These are phyloP conservation scores for Alternaria postmessia DNA, from an alignment of 2,329 filamentous ascomycete genomes.

Conservation along the genomic window DNA sequence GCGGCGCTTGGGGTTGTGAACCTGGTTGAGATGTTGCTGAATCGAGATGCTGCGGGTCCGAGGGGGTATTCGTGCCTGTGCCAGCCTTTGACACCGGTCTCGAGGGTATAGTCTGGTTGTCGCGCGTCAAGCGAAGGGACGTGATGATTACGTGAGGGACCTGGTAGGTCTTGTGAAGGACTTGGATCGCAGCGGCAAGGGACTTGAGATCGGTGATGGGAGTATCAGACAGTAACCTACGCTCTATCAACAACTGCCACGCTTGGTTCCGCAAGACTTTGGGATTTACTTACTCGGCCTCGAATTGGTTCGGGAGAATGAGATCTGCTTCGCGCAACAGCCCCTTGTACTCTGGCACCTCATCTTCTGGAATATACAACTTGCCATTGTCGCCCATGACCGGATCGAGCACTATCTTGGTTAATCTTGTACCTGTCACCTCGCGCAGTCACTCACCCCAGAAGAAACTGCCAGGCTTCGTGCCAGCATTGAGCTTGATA, in stretches of 20 bases:
- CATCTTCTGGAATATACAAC: slow-evolving; percentile 89
- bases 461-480: slow-evolving; percentile 80
- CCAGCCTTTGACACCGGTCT: slow-evolving; percentile 44
- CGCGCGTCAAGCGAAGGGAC: slow-evolving; percentile 74
- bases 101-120: slow-evolving; percentile 56
- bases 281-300: slow-evolving; percentile 76
- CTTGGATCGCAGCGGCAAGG: slow-evolving; percentile 76
- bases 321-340: slow-evolving; percentile 84
- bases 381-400: slow-evolving; percentile 97
- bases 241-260: background rate
- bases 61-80: slow-evolving; percentile 34
- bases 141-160: slow-evolving; percentile 94
- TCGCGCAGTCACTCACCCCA: slow-evolving; percentile 66
- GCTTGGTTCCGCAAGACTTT: background rate
- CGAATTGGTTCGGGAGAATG: slow-evolving; percentile 95
- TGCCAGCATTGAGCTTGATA: slow-evolving; percentile 70
- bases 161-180: slow-evolving; percentile 76
- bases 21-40: slow-evolving; percentile 23
- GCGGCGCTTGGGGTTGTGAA: background rate
- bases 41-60: slow-evolving; percentile 18
- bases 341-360: slow-evolving; percentile 87
- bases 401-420: slow-evolving; percentile 77
- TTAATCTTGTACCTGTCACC: slow-evolving; percentile 20
- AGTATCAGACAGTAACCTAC: slow-evolving; percentile 81
- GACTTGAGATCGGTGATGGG: slow-evolving; percentile 79